Evolutionary conservation across 2,329 filamentous ascomycete species (phyloP).

Genomic region (Fonsecaea multimorphosa): DNA sequence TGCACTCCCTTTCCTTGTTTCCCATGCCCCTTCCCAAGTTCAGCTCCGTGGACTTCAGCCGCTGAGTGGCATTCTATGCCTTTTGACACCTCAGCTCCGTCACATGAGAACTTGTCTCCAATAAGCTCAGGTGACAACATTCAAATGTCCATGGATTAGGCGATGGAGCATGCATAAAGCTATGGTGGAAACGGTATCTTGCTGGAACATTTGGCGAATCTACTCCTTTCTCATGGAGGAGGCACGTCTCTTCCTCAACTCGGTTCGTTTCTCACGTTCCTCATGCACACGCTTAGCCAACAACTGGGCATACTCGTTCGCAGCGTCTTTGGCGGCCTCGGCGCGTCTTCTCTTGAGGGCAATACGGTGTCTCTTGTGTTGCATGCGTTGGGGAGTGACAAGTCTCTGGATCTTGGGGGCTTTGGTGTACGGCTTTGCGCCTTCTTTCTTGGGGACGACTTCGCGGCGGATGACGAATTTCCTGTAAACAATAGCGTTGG

Average conservation of each 20-base stretch:
- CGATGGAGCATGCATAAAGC: not conserved
- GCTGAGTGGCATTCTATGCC: not conserved
- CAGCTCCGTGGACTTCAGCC: not conserved
- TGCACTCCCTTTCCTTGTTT: not conserved
- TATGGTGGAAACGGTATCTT: not conserved
- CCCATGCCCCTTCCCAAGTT: not conserved
- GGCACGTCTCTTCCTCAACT: conserved; percentile 94
- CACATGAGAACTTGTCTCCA: not conserved
- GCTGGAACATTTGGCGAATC: conserved; percentile 56
- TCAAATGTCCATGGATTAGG: not conserved
- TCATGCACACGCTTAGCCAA: conserved; percentile 97
- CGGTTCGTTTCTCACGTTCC: conserved; percentile 91
- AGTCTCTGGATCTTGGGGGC: conserved; percentile 99
- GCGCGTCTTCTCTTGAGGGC: conserved; percentile 98
- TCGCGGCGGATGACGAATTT: conserved; percentile 99
- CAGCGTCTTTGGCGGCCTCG: conserved; percentile 98
- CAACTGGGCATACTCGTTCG: conserved; percentile 94
- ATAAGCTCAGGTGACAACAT: not conserved
- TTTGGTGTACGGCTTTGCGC: conserved; percentile 99
- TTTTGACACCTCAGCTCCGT: not conserved
- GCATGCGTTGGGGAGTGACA: conserved; percentile 98
- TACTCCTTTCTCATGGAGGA: conserved; percentile 81
- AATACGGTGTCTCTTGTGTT: conserved; percentile 98
- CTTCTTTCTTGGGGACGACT: conserved; percentile 95
- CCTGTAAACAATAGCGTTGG: conserved; percentile 69